These are phyloP conservation scores for Phytophthora pistaciae DNA, from an alignment of 352 stramenopile genomes.

Conservation along the genomic window DNA sequence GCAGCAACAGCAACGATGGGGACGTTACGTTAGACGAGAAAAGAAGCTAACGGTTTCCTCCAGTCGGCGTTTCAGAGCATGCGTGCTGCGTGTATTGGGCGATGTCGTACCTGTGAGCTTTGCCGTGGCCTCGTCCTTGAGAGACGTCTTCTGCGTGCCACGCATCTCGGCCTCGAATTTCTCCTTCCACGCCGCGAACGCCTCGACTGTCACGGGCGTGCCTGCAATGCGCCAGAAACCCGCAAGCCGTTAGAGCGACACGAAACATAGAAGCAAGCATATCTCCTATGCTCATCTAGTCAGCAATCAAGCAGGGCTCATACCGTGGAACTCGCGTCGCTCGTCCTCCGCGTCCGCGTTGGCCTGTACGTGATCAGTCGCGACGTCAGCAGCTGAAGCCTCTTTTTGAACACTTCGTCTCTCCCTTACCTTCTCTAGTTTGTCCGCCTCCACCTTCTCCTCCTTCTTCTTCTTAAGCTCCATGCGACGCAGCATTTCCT, in stretches of 20 bases:
- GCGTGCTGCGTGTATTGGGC: conserved; percentile 4
- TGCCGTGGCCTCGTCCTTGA: conserved; percentile 75
- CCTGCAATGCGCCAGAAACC: conserved; percentile 37
- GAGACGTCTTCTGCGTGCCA: conserved; percentile 44
- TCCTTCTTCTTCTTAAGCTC: conserved; percentile 86
- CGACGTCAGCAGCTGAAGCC: conserved; percentile 19
- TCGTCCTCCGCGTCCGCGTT: conserved; percentile 37
- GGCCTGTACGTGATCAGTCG: conserved; percentile 26
- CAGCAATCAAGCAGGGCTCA: background rate
- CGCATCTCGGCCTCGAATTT: conserved; percentile 81
- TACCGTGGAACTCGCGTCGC: conserved; percentile 45
- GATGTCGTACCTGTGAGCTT: conserved; percentile 73
- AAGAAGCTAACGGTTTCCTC: background rate
- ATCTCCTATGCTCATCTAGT: background rate
- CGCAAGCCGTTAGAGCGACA: background rate
- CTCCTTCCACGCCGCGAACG: conserved; percentile 75
- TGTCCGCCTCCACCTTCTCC: conserved; percentile 65
- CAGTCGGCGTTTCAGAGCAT: background rate
- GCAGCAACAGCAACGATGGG: conserved; percentile 8
- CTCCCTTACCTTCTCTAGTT: conserved; percentile 46
- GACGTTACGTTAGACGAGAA: conserved; percentile 18
- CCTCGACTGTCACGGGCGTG: conserved; percentile 83
- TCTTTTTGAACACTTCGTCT: background rate
- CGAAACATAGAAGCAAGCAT: background rate
- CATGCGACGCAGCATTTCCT: conserved; percentile 89